Evolutionary conservation across 2,329 filamentous ascomycete genomes (phyloP).

Genomic region (Sporothrix pallida): DNA sequence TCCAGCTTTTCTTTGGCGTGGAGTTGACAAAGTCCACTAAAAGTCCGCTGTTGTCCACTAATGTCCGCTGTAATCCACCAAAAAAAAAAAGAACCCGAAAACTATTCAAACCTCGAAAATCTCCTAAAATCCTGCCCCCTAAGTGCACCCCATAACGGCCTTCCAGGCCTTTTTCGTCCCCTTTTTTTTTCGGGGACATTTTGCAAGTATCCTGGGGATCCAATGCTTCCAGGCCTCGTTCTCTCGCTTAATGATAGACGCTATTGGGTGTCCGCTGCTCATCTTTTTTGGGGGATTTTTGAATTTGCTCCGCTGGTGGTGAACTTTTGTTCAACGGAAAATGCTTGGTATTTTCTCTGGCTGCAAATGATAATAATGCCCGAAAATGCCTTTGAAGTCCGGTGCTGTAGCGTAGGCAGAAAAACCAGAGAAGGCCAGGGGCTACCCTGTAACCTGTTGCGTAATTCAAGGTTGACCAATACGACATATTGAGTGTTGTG

Average conservation of each 20-base stretch:
- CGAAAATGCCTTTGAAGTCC: no score
- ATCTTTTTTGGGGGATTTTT: no score
- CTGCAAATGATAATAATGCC: no score
- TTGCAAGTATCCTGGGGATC: no score
- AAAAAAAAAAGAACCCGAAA: background rate
- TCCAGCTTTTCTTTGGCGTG: background rate
- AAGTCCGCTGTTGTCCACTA: background rate
- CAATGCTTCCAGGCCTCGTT: background rate
- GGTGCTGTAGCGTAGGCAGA: no score
- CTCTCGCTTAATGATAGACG: constrained; percentile 2
- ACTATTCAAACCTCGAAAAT: background rate
- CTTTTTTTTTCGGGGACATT: no score
- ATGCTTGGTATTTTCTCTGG: background rate
- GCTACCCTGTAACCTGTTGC: background rate
- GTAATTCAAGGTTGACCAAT: no score
- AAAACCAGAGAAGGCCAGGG: background rate
- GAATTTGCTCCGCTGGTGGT: no score
- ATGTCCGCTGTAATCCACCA: background rate
- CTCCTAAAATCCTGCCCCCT: no score
- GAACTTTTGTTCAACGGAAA: background rate
- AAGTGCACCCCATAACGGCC: no score
- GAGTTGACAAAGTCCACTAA: background rate
- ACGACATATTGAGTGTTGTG: background rate
- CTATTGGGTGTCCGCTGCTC: background rate
- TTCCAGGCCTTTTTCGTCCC: no score